Evolutionary conservation across 1,284 basidiomycete species (phyloP).

Genomic region (Pyrrhoderma noxium): DNA sequence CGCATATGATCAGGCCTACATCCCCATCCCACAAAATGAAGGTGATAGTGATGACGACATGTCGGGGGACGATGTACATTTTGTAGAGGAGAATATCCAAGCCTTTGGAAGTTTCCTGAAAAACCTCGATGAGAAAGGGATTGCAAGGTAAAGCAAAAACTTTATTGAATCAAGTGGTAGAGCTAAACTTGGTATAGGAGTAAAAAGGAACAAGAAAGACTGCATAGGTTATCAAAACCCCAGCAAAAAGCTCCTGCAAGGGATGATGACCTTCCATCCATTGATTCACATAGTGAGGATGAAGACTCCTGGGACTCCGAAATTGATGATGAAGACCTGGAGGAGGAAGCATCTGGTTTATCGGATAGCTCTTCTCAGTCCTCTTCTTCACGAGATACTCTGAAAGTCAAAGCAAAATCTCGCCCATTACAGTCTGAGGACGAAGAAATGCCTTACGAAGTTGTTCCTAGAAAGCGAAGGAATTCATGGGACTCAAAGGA

Average conservation of each 20-base stretch:
- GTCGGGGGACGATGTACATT: conserved; percentile 55
- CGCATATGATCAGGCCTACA: conserved; percentile 48
- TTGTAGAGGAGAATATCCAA: conserved; percentile 53
- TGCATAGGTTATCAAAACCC: conserved; percentile 59
- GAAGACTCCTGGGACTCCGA: conserved; percentile 26
- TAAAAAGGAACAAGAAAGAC: conserved; percentile 63
- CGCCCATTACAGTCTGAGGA: conserved; percentile 42
- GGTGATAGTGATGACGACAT: conserved; percentile 35
- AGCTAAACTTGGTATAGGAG: conserved; percentile 46
- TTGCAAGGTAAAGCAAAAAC: conserved; percentile 50
- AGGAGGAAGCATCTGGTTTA: conserved; percentile 13
- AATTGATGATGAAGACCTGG: conserved; percentile 22
- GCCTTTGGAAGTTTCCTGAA: conserved; percentile 49
- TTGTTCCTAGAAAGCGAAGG: conserved; percentile 44
- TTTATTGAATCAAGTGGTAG: conserved; percentile 11
- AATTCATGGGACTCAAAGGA: conserved; percentile 39
- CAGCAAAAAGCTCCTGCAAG: conserved; percentile 34
- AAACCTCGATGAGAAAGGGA: conserved; percentile 58
- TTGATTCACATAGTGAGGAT: conserved; percentile 24
- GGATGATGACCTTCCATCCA: conserved; percentile 22
- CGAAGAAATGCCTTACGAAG: conserved; percentile 66
- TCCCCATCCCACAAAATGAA: conserved; percentile 48
- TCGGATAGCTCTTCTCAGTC: conserved; percentile 20
- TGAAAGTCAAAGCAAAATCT: conserved; percentile 19
- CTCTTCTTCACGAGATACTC: conserved; percentile 17